These are phyloP conservation scores for Penicillium crystallinum DNA, from an alignment of 495 filamentous ascomycete species.

Conservation along the genomic window DNA sequence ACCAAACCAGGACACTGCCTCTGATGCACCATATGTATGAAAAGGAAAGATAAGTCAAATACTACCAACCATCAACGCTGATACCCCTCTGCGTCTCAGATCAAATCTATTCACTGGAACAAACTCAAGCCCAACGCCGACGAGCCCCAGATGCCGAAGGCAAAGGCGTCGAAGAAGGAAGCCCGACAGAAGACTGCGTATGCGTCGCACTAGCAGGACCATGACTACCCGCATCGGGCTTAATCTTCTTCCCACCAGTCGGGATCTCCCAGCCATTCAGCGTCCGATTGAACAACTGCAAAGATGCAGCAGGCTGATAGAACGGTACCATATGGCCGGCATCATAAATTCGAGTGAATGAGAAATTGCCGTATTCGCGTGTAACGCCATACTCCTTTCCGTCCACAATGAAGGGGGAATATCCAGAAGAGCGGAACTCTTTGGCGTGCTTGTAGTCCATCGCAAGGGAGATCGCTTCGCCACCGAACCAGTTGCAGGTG, in stretches of 20 bases:
- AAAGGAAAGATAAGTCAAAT: not conserved
- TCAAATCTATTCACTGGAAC: not conserved
- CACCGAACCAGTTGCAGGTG: slow-evolving; percentile 48
- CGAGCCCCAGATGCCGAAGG: slow-evolving; percentile 13
- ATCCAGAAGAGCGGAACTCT: slow-evolving; percentile 44
- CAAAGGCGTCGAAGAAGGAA: slow-evolving; percentile 20
- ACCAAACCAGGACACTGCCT: no score
- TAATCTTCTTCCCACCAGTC: slow-evolving; percentile 42
- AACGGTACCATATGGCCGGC: slow-evolving; percentile 55
- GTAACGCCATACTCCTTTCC: slow-evolving; percentile 44
- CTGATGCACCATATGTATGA: no score
- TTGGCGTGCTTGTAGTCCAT: slow-evolving; percentile 33
- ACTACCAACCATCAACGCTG: not conserved
- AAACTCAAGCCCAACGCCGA: not conserved
- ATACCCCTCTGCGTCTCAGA: not conserved
- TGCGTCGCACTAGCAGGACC: slow-evolving; percentile 51
- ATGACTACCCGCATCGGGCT: slow-evolving; percentile 36
- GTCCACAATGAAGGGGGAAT: slow-evolving; percentile 38
- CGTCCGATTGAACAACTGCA: slow-evolving; percentile 48
- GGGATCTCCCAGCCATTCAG: slow-evolving; percentile 51
- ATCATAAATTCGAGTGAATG: slow-evolving; percentile 54
- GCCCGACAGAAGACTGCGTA: slow-evolving; percentile 45
- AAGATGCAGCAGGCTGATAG: slow-evolving; percentile 49
- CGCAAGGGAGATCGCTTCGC: slow-evolving; percentile 34
- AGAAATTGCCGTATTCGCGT: slow-evolving; percentile 51